These are phyloP conservation scores for Didymella lethalis DNA, from an alignment of 2,329 filamentous ascomycete species.

Conservation along the genomic window DNA sequence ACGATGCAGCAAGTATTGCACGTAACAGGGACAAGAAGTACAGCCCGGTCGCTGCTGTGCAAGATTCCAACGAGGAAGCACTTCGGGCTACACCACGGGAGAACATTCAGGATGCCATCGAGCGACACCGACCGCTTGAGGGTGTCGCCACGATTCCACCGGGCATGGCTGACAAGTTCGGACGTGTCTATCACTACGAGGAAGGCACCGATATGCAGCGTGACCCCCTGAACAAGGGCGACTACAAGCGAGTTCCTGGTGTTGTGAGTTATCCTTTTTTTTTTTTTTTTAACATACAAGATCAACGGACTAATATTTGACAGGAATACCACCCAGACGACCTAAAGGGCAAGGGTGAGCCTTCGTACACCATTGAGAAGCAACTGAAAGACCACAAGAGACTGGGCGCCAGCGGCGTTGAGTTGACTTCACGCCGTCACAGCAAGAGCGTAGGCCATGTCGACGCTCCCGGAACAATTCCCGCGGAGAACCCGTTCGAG, in stretches of 20 bases:
- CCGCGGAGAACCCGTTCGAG: slow-evolving; percentile 41
- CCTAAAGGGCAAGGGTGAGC: slow-evolving; percentile 83
- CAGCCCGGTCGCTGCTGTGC: slow-evolving; percentile 80
- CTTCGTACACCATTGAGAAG: slow-evolving; percentile 74
- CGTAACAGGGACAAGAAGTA: slow-evolving; percentile 70
- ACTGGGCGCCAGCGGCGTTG: slow-evolving; percentile 52
- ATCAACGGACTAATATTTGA: slow-evolving; percentile 20
- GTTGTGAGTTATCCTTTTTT: slow-evolving; percentile 66
- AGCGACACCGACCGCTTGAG: slow-evolving; percentile 78
- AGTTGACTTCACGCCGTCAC: slow-evolving; percentile 53
- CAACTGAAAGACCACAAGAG: slow-evolving; percentile 68
- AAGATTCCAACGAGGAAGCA: slow-evolving; percentile 75
- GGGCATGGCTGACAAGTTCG: slow-evolving; percentile 72
- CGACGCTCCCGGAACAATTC: slow-evolving; percentile 33
- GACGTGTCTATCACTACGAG: slow-evolving; percentile 77
- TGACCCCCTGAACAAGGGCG: slow-evolving; percentile 70
- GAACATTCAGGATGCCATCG: slow-evolving; percentile 76
- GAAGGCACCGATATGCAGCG: slow-evolving; percentile 89
- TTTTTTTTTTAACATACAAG: not conserved
- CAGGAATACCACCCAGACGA: slow-evolving; percentile 75
- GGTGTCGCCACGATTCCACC: slow-evolving; percentile 80
- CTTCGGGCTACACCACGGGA: slow-evolving; percentile 81
- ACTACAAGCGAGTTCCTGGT: slow-evolving; percentile 78
- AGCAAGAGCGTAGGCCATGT: slow-evolving; percentile 49
- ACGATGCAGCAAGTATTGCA: slow-evolving; percentile 79